Conservation (phyloP, 306 rosid genomes). For the Inga laurina region DNA sequence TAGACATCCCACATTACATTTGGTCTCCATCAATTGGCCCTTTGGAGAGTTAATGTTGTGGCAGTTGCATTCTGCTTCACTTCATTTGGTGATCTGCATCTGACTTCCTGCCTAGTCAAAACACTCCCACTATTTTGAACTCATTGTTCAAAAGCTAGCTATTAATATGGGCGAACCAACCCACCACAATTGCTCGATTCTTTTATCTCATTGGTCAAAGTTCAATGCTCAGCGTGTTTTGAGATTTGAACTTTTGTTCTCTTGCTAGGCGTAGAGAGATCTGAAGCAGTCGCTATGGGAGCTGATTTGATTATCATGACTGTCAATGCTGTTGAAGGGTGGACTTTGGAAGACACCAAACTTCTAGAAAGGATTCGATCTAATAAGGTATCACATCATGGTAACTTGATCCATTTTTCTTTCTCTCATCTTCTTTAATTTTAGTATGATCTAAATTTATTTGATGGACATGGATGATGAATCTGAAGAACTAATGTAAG, state of each 20-base stretch:
- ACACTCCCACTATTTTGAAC: neutral
- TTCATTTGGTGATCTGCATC: neutral
- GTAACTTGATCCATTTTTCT: neutral
- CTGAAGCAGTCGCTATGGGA: constrained; percentile 92
- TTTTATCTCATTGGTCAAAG: neutral
- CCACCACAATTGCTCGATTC: neutral
- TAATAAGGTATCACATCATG: constrained; percentile 54
- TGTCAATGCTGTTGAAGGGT: constrained; percentile 84
- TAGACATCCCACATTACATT: neutral
- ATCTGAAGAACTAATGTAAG: neutral
- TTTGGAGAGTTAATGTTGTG: neutral
- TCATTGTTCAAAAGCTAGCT: neutral
- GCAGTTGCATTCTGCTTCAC: neutral
- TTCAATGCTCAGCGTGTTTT: constrained; percentile 6
- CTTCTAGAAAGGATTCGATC: constrained; percentile 78
- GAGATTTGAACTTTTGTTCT: constrained; percentile 28
- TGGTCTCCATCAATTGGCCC: neutral
- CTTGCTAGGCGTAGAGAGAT: constrained; percentile 85
- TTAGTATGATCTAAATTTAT: constrained; percentile 9
- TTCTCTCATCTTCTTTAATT: constrained; percentile 29
- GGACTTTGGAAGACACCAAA: constrained; percentile 82
- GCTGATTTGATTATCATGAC: constrained; percentile 90
- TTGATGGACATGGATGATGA: constrained; percentile 1
- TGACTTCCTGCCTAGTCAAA: neutral
- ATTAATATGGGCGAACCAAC: neutral